Conservation (phyloP, 208 protist genomes). For the Leptomonas pyrrhocoris region DNA sequence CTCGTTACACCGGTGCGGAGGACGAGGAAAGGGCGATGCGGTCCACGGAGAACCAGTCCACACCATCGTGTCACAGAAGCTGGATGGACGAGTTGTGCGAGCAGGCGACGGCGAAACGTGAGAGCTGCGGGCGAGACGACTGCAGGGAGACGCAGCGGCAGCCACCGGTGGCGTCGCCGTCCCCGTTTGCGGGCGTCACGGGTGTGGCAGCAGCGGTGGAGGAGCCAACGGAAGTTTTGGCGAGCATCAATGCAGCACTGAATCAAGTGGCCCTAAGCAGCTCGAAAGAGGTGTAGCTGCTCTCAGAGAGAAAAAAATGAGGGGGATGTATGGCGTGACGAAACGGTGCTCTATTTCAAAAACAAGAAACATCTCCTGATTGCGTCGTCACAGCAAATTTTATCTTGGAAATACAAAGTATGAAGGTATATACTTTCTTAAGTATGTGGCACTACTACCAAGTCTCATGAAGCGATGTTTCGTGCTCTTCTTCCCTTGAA, state of each 20-base stretch:
- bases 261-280: conserved; percentile 20
- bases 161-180: not conserved
- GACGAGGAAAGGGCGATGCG: not conserved
- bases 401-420: too few species aligned
- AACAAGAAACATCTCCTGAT: too few species aligned
- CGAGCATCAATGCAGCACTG: conserved; percentile 27
- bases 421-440: too few species aligned
- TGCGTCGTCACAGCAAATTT: too few species aligned
- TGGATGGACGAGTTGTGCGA: not conserved
- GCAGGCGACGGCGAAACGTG: not conserved
- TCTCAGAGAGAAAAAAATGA: too few species aligned
- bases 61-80: not conserved
- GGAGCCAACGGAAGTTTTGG: conserved; percentile 5
- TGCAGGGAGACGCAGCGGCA: not conserved
- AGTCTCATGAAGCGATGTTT: too few species aligned
- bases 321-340: too few species aligned
- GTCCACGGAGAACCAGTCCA: too few species aligned
- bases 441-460: too few species aligned
- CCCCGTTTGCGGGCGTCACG: conserved; percentile 8
- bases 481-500: too few species aligned
- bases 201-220: conserved; percentile 1
- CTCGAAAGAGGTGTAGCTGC: not conserved
- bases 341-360: too few species aligned
- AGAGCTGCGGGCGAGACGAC: not conserved
- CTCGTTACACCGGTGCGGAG: not conserved